These are phyloP conservation scores for Knoxdaviesia proteae DNA, from an alignment of 2,329 filamentous ascomycete species.

Conservation along the genomic window DNA sequence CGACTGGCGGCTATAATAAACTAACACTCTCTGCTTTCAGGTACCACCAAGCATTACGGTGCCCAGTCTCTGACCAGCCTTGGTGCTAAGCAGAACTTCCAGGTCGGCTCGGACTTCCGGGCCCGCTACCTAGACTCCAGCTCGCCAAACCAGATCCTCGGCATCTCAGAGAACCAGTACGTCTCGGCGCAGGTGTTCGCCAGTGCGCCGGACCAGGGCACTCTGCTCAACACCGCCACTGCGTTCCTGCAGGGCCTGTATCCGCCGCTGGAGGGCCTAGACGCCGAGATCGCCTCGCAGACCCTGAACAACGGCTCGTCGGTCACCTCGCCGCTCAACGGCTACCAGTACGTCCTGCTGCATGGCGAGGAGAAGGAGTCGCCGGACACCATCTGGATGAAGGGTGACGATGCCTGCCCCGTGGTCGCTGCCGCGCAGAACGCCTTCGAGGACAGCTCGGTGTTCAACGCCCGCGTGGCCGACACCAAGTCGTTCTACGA, in stretches of 20 bases:
- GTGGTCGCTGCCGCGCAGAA: slow-evolving; percentile 9
- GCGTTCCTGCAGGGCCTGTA: slow-evolving; percentile 16
- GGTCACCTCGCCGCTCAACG: slow-evolving; percentile 11
- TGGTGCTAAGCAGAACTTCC: slow-evolving; percentile 13
- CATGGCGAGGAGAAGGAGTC: slow-evolving; percentile 12
- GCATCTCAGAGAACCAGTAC: slow-evolving; percentile 13
- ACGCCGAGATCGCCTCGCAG: slow-evolving; percentile 9
- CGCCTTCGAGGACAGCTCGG: slow-evolving; percentile 10
- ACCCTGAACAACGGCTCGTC: slow-evolving; percentile 13
- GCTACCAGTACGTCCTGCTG: slow-evolving; percentile 15
- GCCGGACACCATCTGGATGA: slow-evolving; percentile 16
- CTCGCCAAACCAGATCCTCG: slow-evolving; percentile 11
- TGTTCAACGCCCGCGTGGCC: slow-evolving; percentile 9
- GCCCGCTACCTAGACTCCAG: slow-evolving; percentile 7
- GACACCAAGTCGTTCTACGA: slow-evolving; percentile 12
- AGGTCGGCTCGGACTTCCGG: slow-evolving; percentile 9
- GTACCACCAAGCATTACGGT: slow-evolving; percentile 15
- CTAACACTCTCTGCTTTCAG: slow-evolving; percentile 5
- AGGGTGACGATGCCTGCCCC: slow-evolving; percentile 15
- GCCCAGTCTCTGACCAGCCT: slow-evolving; percentile 13
- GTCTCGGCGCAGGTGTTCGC: slow-evolving; percentile 13
- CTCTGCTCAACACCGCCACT: slow-evolving; percentile 15
- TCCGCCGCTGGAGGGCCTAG: slow-evolving; percentile 11
- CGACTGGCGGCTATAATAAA: not conserved
- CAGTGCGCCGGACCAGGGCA: slow-evolving; percentile 12